phyloP scores from a whole-genome alignment of 495 filamentous ascomycete genomes.

The Aspergillus asperescens region DNA sequence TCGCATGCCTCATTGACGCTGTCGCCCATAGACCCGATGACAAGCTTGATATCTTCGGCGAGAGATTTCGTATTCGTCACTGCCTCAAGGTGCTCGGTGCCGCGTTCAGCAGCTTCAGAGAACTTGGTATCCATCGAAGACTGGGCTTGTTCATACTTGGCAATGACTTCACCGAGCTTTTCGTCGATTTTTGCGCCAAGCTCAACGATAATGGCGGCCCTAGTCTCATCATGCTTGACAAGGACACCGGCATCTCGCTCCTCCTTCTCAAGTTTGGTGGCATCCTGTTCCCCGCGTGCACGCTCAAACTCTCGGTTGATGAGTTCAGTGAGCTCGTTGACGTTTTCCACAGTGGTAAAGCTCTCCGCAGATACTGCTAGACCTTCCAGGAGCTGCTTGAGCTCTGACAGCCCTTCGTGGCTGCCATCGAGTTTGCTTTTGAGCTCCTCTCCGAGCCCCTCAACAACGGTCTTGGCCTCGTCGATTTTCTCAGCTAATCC shows the following conservation, averaged over 20 bases:
- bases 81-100: conserved; percentile 61
- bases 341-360: conserved; percentile 53
- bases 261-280: conserved; percentile 66
- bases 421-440: conserved; percentile 57
- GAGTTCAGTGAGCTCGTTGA: conserved; percentile 75
- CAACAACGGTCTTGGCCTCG: conserved; percentile 51
- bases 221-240: conserved; percentile 63
- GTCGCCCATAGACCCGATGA: conserved; percentile 79
- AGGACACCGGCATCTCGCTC: conserved; percentile 66
- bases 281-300: conserved; percentile 61
- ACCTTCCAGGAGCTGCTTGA: conserved; percentile 56
- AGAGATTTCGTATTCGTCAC: conserved; percentile 67
- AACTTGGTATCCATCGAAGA: conserved; percentile 62
- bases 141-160: conserved; percentile 79
- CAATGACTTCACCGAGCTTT: conserved; percentile 67
- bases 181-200: conserved; percentile 67
- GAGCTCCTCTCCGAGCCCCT: conserved; percentile 61
- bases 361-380: conserved; percentile 56
- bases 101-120: conserved; percentile 59
- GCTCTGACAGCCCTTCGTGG: conserved; percentile 48
- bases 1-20: conserved; percentile 77
- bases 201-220: conserved; percentile 51
- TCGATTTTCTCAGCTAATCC: conserved; percentile 54
- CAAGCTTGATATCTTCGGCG: conserved; percentile 75
- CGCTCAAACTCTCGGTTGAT: conserved; percentile 80